These are phyloP conservation scores for Penicillium vulpinum DNA, from an alignment of 2,329 filamentous ascomycete genomes.

Conservation along the genomic window DNA sequence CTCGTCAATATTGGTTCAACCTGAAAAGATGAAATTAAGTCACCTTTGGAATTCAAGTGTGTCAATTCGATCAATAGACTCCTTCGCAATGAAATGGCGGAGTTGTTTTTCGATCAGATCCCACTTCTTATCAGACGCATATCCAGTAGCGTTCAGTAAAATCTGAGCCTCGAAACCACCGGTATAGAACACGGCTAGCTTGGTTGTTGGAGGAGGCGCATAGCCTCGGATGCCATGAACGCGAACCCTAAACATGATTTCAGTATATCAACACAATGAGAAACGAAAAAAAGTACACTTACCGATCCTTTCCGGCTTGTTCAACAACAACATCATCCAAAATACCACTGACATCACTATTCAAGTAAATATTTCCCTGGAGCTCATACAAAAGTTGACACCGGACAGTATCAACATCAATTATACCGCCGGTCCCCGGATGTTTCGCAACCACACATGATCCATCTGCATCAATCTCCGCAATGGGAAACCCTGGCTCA, in stretches of 20 bases:
- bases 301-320: conserved; percentile 37
- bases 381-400: conserved; percentile 54
- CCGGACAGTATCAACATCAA: conserved; percentile 44
- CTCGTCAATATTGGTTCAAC: neutral
- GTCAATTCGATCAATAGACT: conserved; percentile 45
- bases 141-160: conserved; percentile 50
- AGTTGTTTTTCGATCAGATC: conserved; percentile 53
- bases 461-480: conserved; percentile 50
- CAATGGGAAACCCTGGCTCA: conserved; percentile 52
- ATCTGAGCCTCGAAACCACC: conserved; percentile 52
- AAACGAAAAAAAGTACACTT: neutral
- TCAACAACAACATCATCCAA: conserved; percentile 39
- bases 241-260: conserved; percentile 32
- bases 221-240: conserved; percentile 46
- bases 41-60: conserved; percentile 55
- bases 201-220: conserved; percentile 53
- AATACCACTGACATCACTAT: conserved; percentile 49
- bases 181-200: conserved; percentile 53
- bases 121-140: conserved; percentile 52
- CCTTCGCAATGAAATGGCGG: conserved; percentile 44
- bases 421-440: conserved; percentile 44
- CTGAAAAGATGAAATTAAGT: neutral
- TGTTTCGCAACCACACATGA: conserved; percentile 53
- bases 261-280: neutral
- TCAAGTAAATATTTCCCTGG: conserved; percentile 51